A percentile compares a stretch with the other conserved stretches of the same genome.
Conservation (phyloP, 495 filamentous ascomycete species). For the Viridothelium virens region DNA sequence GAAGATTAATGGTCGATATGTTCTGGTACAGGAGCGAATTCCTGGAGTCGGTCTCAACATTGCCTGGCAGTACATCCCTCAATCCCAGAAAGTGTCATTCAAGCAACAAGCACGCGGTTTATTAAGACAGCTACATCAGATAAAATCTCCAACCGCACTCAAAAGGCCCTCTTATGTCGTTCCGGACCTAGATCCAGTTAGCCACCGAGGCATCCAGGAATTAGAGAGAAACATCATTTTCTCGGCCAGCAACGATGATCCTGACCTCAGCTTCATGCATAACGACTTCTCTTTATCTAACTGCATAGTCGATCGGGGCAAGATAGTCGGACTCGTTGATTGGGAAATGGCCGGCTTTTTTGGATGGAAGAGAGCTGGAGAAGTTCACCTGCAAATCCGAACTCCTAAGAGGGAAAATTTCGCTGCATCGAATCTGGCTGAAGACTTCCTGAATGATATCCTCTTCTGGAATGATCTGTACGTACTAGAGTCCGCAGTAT, state of each 20-base stretch:
- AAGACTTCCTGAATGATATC: constrained; percentile 6
- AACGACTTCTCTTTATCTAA: constrained; percentile 12
- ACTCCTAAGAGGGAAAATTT: background rate
- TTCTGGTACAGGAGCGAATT: constrained; percentile 41
- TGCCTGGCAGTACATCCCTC: constrained; percentile 41
- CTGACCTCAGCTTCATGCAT: constrained; percentile 9
- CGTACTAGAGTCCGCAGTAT: background rate
- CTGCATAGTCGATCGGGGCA: constrained; percentile 11
- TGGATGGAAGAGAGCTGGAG: constrained; percentile 8
- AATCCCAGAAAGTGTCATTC: constrained; percentile 35
- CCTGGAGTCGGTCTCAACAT: constrained; percentile 39
- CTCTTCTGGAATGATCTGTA: background rate
- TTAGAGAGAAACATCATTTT: background rate
- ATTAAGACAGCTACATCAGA: constrained; percentile 26
- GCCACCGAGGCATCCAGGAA: background rate
- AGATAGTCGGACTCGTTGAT: constrained; percentile 13
- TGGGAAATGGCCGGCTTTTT: constrained; percentile 14
- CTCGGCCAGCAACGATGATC: background rate
- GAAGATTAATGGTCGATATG: constrained; percentile 37
- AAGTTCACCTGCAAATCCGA: constrained; percentile 1
- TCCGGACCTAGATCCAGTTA: background rate
- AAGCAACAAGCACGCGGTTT: constrained; percentile 39
- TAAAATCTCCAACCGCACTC: background rate
- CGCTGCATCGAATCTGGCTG: constrained; percentile 4
- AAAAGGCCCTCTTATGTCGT: background rate